A percentile compares a stretch with the other conserved stretches of the same genome.
Evolutionary conservation across 208 protist species (phyloP).

Genomic region (Porcisia hertigi): DNA sequence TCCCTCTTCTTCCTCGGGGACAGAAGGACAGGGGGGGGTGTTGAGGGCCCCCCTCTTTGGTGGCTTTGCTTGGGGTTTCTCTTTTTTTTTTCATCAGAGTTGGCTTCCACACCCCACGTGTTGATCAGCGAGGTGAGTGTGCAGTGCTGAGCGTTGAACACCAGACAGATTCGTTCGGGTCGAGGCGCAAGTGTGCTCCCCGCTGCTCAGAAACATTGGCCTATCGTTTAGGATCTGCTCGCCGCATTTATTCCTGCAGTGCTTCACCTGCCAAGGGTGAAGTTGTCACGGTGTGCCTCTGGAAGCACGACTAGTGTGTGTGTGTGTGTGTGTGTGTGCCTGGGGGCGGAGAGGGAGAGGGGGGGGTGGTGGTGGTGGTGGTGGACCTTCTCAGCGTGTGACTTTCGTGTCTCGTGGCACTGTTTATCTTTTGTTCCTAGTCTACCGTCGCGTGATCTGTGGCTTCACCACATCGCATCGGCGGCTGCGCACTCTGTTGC

Average conservation of each 20-base stretch:
- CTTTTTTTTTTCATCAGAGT: background rate
- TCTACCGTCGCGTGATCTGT: background rate
- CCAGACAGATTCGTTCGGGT: background rate
- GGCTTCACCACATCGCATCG: background rate
- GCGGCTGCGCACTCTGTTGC: background rate
- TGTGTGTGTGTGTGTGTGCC: background rate
- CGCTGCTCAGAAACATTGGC: background rate
- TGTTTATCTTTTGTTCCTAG: background rate
- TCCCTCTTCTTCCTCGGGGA: background rate
- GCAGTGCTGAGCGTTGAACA: background rate
- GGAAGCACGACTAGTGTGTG: background rate
- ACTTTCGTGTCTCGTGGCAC: background rate
- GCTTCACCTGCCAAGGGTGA: background rate
- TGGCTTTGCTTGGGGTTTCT: background rate
- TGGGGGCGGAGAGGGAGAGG: too few relatives aligned
- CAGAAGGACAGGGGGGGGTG: background rate
- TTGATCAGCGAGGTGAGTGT: background rate
- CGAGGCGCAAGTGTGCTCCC: background rate
- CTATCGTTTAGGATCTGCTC: background rate
- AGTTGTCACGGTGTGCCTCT: background rate
- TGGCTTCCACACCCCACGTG: background rate
- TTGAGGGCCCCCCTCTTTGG: background rate
- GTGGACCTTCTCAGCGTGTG: background rate
- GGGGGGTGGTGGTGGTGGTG: too few relatives aligned
- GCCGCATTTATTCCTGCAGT: background rate